Conservation (phyloP, 2,329 filamentous ascomycete species). For the Macroventuria anomochaeta region DNA sequence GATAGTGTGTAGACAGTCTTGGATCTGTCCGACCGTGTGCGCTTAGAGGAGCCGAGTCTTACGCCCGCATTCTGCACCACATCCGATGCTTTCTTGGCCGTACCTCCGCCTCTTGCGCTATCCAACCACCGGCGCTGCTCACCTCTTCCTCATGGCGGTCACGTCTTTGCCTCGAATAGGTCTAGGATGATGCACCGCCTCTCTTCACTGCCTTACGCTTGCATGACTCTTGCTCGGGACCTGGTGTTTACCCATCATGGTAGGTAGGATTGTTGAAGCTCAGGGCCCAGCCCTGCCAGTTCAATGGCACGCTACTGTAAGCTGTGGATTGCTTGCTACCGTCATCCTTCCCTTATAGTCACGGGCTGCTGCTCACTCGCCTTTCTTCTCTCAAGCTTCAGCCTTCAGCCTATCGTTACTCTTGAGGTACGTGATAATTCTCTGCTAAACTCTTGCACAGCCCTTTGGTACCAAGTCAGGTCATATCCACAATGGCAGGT, state of each 20-base stretch:
- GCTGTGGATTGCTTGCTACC: constrained; percentile 30
- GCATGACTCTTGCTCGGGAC: constrained; percentile 31
- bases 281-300: constrained; percentile 36
- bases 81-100: constrained; percentile 25
- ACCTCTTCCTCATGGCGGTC: constrained; percentile 28
- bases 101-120: constrained; percentile 30
- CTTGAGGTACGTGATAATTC: constrained; percentile 36
- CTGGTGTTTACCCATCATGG: constrained; percentile 34
- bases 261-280: constrained; percentile 34
- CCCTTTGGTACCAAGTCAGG: not conserved
- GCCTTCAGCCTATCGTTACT: constrained; percentile 35
- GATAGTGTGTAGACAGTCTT: constrained; percentile 22
- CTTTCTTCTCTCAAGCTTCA: constrained; percentile 27
- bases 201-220: constrained; percentile 26
- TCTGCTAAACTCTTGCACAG: constrained; percentile 12
- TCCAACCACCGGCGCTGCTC: constrained; percentile 26
- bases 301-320: constrained; percentile 29
- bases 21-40: constrained; percentile 24
- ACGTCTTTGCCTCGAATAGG: constrained; percentile 22
- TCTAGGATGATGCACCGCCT: constrained; percentile 30
- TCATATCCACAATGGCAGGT: constrained; percentile 2
- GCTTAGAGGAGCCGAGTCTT: constrained; percentile 31
- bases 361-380: constrained; percentile 26
- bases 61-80: constrained; percentile 29
- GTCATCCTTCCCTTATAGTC: constrained; percentile 37